Evolutionary conservation across 345 rosid genomes (phyloP), one percentile per base, ranked within the genome.

Genomic region (Luvunga scandens): DNA sequence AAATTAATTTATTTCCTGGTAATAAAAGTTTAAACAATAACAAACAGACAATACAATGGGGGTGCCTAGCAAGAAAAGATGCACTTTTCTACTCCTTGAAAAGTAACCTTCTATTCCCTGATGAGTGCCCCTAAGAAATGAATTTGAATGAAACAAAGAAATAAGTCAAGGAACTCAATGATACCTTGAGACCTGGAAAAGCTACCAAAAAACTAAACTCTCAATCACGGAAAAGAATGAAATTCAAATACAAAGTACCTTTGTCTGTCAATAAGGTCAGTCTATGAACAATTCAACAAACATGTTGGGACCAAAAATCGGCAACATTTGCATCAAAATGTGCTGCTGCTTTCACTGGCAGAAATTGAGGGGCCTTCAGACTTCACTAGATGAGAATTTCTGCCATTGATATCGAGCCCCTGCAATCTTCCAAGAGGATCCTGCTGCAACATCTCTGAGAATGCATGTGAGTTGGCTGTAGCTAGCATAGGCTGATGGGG

Each of bases 391-490:
- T 83, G 84, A 25, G 91, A 77, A 79, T 88, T 88, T 85, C 91
- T 87, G 50, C 89, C 86, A 75, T 89, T 82, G 84, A 92, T 92
- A 84, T 93, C 97, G 56, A 93, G 94, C 74, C 94, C 97, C 84
- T 92, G 96, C 84, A 93, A 81, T 76, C 88, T 87, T 71, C 90
- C 88, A 31, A 92, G 92, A 60, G 83, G 89, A 77, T 95, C 93
- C 74, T 88, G 92, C 78, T 86, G 96, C 88, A 87, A 80, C 79
- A 89, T 81, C 24, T 91, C 94, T 1, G 95, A 81, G 78, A 77
- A 90, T 73, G 86, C 79, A 74, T 84, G 85, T 62, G 89, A 81
- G 30, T 82, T 85, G 75, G 79, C 69, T 25, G 83, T 57, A 70
- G 79, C 75, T 66, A 78, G 83, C 81, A 84, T 80, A 69, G 86